phyloP scores from a whole-genome alignment of 78 protist genomes.

The Isochrysis galbana region DNA sequence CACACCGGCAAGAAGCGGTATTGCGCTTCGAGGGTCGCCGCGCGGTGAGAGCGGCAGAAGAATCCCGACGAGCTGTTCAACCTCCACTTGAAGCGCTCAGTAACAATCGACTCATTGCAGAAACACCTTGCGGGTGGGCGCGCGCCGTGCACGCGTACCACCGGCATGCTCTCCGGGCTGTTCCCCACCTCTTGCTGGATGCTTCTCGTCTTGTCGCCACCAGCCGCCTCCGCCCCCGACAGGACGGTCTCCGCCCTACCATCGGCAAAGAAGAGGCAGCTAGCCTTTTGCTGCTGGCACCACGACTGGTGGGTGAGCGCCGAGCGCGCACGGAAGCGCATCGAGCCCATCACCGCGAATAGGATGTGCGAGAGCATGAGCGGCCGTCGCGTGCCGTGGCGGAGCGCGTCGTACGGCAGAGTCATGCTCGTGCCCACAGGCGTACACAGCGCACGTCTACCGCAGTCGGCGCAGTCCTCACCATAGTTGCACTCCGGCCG shows the following conservation, averaged over 20 bases:
- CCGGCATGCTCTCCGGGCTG: background rate
- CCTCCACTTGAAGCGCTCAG: background rate
- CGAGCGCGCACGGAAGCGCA: background rate
- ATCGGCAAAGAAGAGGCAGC: background rate
- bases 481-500: background rate
- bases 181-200: background rate
- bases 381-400: background rate
- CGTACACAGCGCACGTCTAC: background rate
- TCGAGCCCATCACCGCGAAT: background rate
- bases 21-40: background rate
- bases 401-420: background rate
- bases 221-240: too few relatives aligned
- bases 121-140: background rate
- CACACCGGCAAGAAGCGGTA: conserved; percentile 20
- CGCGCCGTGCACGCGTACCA: background rate
- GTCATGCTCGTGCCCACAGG: background rate
- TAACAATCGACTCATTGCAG: background rate
- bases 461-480: background rate
- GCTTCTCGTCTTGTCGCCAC: background rate
- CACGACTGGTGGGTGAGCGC: background rate
- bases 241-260: too few relatives aligned
- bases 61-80: background rate
- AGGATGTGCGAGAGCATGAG: background rate
- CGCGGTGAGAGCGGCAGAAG: background rate
- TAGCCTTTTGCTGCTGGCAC: background rate